Evolutionary conservation across 768 basidiomycete species (phyloP), one percentile per base, ranked within the genome.

Genomic region (Suillus fuscotomentosus): DNA sequence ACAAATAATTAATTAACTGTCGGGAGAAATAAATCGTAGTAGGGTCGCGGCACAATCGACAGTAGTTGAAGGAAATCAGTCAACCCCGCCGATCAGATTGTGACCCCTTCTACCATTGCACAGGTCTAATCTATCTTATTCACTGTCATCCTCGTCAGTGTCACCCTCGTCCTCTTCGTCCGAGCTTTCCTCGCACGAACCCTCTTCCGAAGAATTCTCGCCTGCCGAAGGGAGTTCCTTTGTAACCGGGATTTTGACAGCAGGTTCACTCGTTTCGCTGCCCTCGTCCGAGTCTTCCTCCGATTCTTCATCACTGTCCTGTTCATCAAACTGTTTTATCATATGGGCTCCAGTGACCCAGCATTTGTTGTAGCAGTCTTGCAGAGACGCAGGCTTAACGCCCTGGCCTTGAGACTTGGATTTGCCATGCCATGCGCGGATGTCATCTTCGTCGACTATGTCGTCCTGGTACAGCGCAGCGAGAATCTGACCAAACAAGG

Each of bases 401-500:
- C 80, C 84, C 60, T 79, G 80, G 39, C 83, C 91, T 71, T 81
- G 83, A 36, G 88, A 85, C 56, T 72, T 78, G 27, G 85, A 82
- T 59, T 78, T 81, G 61, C 74, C 79, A 75, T 95, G 89, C 97
- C 97, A 99, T 57, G 79, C 82, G n/a, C 92, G 86, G 68, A 98
- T 90, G 67, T 94, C 90, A 60, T 94, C 91, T 70, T 95, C 95
- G 57, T 92, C 92, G 3, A 97, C 88, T 53, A 97, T 85, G 73
- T 99, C 97, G n/a, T 84, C 83, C 72, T 97, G 92, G 75, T 98
- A 99, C 15, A 95, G 80, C 3, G 89, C 89, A 38, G 90, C 90
- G 27, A 99, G 84, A 63, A 97, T 85, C 70, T 92, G 87, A 4
- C 91, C 92, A 75, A 97, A 99, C 63, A 94, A 80, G 20, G 86